Evolutionary conservation across 345 rosid genomes (phyloP).

Genomic region (Boechera retrofracta): DNA sequence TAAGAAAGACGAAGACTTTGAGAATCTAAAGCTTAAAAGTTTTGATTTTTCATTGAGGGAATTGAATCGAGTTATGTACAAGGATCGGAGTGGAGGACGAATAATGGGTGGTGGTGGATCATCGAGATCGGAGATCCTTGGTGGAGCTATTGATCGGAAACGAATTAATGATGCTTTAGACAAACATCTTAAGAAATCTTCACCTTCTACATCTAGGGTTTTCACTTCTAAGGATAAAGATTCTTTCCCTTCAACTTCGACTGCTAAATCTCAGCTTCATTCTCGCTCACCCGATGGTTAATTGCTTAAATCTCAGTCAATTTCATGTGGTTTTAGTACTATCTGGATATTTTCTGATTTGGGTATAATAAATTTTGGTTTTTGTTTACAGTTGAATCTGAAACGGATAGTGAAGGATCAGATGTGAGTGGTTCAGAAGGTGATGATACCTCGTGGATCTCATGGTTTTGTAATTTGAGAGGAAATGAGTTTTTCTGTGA

Average conservation of each 20-base stretch:
- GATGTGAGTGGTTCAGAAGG: constrained; percentile 96
- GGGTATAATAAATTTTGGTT: neutral
- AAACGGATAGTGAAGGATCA: constrained; percentile 82
- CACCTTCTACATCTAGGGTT: constrained; percentile 83
- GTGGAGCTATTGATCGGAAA: constrained; percentile 76
- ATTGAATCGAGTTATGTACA: constrained; percentile 57
- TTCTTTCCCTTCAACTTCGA: constrained; percentile 75
- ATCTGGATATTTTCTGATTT: neutral
- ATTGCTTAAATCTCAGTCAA: neutral
- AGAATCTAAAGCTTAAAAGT: neutral
- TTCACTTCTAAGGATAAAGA: constrained; percentile 66
- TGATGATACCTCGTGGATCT: constrained; percentile 95
- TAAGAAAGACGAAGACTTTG: constrained; percentile 33
- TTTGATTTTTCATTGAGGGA: neutral
- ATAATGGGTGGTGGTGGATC: constrained; percentile 70
- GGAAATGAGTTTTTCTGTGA: constrained; percentile 98
- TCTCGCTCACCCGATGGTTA: constrained; percentile 60
- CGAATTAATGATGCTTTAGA: constrained; percentile 91
- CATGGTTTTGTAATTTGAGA: constrained; percentile 96
- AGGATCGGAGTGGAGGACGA: constrained; percentile 70
- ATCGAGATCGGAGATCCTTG: constrained; percentile 80
- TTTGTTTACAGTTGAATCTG: constrained; percentile 64
- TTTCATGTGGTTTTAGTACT: constrained; percentile 4
- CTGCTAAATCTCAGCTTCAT: constrained; percentile 68
- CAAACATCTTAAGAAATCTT: constrained; percentile 87